phyloP scores from a whole-genome alignment of 179 eudicot genomes.

The Actinidia arguta region DNA sequence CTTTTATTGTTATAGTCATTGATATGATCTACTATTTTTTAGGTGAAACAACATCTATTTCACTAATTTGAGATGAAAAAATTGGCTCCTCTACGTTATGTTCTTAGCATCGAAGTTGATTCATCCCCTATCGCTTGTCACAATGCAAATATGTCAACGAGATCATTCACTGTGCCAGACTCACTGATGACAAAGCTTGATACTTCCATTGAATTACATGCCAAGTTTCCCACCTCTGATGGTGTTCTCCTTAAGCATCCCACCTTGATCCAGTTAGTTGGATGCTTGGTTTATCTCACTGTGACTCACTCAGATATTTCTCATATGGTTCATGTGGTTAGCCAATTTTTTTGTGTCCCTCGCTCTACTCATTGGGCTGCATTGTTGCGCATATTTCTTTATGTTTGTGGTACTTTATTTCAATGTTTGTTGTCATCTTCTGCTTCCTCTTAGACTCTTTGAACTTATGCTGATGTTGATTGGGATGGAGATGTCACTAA shows the following conservation, averaged over 20 bases:
- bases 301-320: background rate
- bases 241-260: background rate
- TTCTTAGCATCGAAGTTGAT: background rate
- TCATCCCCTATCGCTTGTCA: background rate
- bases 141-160: background rate
- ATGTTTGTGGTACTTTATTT: background rate
- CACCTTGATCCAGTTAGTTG: background rate
- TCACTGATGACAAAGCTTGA: background rate
- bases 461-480: background rate
- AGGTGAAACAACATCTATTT: background rate
- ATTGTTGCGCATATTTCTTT: too few relatives aligned
- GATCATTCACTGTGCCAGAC: background rate
- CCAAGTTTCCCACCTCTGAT: background rate
- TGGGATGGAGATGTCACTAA: background rate
- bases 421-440: background rate
- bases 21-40: background rate
- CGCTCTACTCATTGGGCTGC: too few relatives aligned
- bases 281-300: background rate
- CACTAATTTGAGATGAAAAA: background rate
- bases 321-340: too few relatives aligned
- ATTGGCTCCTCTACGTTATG: background rate
- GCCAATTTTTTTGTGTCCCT: too few relatives aligned
- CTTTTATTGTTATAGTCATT: background rate
- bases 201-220: background rate
- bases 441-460: background rate